phyloP scores from a whole-genome alignment of 495 filamentous ascomycete species.

The Cercophora samala region DNA sequence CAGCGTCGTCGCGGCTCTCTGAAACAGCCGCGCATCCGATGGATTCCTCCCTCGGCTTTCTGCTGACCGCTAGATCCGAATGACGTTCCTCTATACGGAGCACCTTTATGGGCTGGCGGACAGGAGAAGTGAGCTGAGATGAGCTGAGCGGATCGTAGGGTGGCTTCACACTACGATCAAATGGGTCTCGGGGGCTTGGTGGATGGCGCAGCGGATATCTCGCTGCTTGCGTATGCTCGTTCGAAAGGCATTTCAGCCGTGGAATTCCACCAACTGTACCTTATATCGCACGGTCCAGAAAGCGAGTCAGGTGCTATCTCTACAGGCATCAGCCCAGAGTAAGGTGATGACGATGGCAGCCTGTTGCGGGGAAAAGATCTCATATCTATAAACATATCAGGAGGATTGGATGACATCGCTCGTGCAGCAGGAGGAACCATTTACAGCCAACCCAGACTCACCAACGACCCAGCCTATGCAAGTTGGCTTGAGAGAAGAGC shows the following conservation, averaged over 20 bases:
- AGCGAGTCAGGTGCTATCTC: background rate
- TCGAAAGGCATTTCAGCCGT: background rate
- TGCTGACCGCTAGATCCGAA: constrained; percentile 7
- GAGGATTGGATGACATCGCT: background rate
- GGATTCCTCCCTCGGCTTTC: background rate
- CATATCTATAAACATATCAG: background rate
- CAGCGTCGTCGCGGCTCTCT: constrained; percentile 1
- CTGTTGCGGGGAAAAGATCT: background rate
- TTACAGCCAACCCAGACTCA: background rate
- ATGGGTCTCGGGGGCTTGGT: background rate
- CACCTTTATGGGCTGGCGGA: background rate
- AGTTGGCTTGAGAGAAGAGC: background rate
- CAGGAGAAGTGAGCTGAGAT: background rate
- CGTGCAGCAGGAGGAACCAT: background rate
- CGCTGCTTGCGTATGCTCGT: background rate
- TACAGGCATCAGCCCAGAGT: background rate
- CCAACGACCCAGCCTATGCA: background rate
- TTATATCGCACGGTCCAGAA: background rate
- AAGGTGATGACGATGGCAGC: background rate
- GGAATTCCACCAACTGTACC: background rate
- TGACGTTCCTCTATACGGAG: background rate
- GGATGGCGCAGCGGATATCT: background rate
- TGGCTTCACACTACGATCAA: background rate
- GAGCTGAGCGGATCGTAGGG: background rate
- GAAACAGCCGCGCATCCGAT: constrained; percentile 3